phyloP scores from a whole-genome alignment of 441 rosid genomes.

The Eruca vesicaria region DNA sequence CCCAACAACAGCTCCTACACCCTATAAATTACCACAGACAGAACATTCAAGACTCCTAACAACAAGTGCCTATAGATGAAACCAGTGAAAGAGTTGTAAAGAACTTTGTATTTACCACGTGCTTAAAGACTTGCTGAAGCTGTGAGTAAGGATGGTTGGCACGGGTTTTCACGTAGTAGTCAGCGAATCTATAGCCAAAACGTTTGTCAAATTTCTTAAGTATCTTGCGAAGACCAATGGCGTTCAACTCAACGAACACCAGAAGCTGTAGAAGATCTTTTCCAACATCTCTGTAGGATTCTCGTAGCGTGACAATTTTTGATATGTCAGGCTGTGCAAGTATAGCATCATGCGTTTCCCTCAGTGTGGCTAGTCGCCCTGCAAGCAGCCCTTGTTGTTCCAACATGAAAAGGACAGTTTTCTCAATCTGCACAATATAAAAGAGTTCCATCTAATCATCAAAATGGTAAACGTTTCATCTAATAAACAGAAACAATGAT shows the following conservation, averaged over 20 bases:
- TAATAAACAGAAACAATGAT: neutral
- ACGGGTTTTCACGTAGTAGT: constrained; percentile 92
- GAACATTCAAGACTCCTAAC: constrained; percentile 24
- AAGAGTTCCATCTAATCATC: neutral
- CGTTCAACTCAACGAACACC: constrained; percentile 84
- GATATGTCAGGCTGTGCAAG: constrained; percentile 68
- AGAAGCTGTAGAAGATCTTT: constrained; percentile 83
- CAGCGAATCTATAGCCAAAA: constrained; percentile 83
- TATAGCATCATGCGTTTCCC: constrained; percentile 70
- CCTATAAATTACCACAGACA: constrained; percentile 46
- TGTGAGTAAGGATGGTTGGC: constrained; percentile 99
- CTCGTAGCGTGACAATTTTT: constrained; percentile 61
- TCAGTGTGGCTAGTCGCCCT: constrained; percentile 61
- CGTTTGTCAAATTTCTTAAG: constrained; percentile 96
- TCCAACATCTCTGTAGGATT: constrained; percentile 81
- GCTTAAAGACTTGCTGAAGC: constrained; percentile 97
- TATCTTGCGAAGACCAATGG: constrained; percentile 91
- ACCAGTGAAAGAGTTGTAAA: neutral
- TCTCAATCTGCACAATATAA: constrained; percentile 74
- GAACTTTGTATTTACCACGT: constrained; percentile 65
- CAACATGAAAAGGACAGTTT: constrained; percentile 86
- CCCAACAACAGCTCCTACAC: constrained; percentile 97
- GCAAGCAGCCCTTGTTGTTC: constrained; percentile 97
- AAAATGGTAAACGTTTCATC: neutral
- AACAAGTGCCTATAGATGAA: constrained; percentile 15